These are phyloP conservation scores for Globisporangium carolinianum DNA, from an alignment of 352 stramenopile species.

Conservation along the genomic window DNA sequence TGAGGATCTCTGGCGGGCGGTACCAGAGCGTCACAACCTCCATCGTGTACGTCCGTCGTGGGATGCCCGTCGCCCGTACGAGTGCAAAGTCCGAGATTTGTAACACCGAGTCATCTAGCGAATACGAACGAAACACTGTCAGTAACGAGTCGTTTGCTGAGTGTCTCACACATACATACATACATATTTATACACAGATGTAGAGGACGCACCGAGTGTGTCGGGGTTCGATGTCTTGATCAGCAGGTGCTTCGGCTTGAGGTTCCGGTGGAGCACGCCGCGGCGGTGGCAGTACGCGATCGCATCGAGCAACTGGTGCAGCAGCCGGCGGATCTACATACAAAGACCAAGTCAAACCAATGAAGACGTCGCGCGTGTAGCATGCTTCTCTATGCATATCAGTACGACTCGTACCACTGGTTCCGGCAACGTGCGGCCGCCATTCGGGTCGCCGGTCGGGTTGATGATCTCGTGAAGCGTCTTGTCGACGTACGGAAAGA, in stretches of 20 bases:
- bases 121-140: background rate
- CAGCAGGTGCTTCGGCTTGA: constrained; percentile 88
- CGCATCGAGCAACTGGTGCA: constrained; percentile 84
- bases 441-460: constrained; percentile 74
- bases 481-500: constrained; percentile 89
- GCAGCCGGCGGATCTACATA: constrained; percentile 58
- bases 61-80: constrained; percentile 83
- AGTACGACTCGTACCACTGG: constrained; percentile 35
- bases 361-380: background rate
- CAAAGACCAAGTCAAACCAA: constrained; percentile 6
- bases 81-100: constrained; percentile 88
- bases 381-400: too few relatives aligned
- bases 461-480: constrained; percentile 90
- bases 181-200: background rate
- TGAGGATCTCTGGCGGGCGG: constrained; percentile 84
- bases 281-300: constrained; percentile 86
- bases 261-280: constrained; percentile 85
- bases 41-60: constrained; percentile 85
- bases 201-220: constrained; percentile 34
- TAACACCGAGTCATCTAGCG: constrained; percentile 50
- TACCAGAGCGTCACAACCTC: constrained; percentile 91
- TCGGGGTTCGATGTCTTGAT: constrained; percentile 66
- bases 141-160: background rate
- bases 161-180: background rate
- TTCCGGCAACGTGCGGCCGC: constrained; percentile 67